Percentiles rank a stretch among this genome's conserved stretches.
These are phyloP conservation scores for Verticillium alfalfae DNA, from an alignment of 2,329 filamentous ascomycete species.

Conservation along the genomic window DNA sequence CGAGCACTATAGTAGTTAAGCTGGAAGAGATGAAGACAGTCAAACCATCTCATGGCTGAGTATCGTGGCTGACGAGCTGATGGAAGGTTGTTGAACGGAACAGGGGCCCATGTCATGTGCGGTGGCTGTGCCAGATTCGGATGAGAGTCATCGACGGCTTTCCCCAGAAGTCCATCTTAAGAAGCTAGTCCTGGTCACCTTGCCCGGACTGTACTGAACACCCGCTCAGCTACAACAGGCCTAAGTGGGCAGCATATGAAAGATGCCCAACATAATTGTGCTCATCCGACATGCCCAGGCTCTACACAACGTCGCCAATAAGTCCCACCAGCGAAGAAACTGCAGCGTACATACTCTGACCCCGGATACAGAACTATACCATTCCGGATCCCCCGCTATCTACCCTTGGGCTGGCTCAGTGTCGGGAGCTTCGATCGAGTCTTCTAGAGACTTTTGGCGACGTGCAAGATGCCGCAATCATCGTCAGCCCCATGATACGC, in stretches of 20 bases:
- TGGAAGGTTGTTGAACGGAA: too few relatives aligned
- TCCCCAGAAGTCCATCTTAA: too few relatives aligned
- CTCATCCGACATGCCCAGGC: slow-evolving; percentile 85
- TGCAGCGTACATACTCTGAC: slow-evolving; percentile 12
- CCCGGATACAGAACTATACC: slow-evolving; percentile 33
- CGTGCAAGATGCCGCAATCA: slow-evolving; percentile 36
- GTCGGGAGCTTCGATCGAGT: slow-evolving; percentile 33
- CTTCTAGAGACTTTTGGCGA: slow-evolving; percentile 31
- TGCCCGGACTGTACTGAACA: too few relatives aligned
- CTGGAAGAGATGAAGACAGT: too few relatives aligned
- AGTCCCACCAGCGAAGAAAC: slow-evolving; percentile 19
- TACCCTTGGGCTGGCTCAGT: slow-evolving; percentile 43
- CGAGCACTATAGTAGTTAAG: too few relatives aligned
- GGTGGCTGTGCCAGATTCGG: too few relatives aligned
- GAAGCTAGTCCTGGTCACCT: too few relatives aligned
- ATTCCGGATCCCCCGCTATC: slow-evolving; percentile 48
- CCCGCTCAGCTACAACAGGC: too few relatives aligned
- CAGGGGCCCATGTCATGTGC: too few relatives aligned
- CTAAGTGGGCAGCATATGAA: background rate
- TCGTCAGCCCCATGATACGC: slow-evolving; percentile 60
- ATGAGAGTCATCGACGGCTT: too few relatives aligned
- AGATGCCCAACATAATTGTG: slow-evolving; percentile 59
- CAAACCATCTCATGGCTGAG: too few relatives aligned
- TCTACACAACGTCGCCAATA: slow-evolving; percentile 48
- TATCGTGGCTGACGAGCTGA: too few relatives aligned